A percentile compares a stretch with the other conserved stretches of the same genome.
Evolutionary conservation across 805 yeast species (phyloP).

Genomic region (Sporopachydermia lactativora): DNA sequence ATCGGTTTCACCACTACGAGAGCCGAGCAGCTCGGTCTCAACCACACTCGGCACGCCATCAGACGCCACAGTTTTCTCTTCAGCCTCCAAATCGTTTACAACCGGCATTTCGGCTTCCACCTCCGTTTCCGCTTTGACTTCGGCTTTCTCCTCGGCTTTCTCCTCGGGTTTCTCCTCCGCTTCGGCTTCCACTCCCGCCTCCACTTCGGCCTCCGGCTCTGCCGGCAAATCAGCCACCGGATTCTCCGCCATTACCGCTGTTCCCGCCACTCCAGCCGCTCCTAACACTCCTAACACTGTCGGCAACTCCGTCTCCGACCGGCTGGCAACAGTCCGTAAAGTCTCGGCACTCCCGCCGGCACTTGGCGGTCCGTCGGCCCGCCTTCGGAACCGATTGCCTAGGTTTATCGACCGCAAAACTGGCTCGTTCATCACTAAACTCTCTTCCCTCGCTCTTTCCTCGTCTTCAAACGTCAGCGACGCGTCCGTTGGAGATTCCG

Average conservation of each 20-base stretch:
- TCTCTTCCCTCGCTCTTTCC: neutral
- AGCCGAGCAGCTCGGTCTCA: too few species aligned
- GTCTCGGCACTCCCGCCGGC: neutral
- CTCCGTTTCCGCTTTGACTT: neutral
- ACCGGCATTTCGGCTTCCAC: neutral
- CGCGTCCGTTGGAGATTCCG: neutral
- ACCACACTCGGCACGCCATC: too few species aligned
- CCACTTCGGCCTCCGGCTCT: neutral
- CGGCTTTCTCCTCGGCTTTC: conserved; percentile 3
- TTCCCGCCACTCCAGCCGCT: neutral
- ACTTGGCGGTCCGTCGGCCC: neutral
- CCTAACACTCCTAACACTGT: neutral
- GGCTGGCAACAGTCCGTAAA: neutral
- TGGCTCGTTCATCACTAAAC: conserved; percentile 1
- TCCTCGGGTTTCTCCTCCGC: conserved; percentile 11
- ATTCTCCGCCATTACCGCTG: neutral
- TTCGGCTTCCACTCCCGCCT: conserved; percentile 9
- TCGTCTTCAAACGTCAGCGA: neutral
- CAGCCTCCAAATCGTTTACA: neutral
- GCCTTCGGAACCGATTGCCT: neutral
- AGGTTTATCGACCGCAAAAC: neutral
- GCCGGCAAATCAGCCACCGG: neutral
- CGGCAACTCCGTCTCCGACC: neutral
- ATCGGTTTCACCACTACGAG: too few species aligned
- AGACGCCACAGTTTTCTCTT: too few species aligned